Evolutionary conservation across 2,329 filamentous ascomycete genomes (phyloP).

Genomic region (Podosphaera xanthii): DNA sequence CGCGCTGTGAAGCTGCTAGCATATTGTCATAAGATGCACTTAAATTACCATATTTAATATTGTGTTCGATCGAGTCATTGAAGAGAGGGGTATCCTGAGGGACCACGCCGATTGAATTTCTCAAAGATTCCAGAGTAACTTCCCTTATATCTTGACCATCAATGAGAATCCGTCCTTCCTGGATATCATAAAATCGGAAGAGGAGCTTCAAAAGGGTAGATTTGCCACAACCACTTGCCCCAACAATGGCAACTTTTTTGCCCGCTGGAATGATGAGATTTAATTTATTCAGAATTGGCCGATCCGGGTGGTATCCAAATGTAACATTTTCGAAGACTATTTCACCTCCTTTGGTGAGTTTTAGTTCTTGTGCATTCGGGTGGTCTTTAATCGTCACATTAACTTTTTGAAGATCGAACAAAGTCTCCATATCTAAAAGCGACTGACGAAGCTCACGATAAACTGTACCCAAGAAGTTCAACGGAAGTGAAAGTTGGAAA

Average conservation of each 20-base stretch:
- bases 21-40: conserved; percentile 53
- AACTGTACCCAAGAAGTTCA: conserved; percentile 96
- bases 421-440: conserved; percentile 90
- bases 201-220: conserved; percentile 76
- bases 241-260: conserved; percentile 88
- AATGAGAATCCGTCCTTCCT: conserved; percentile 65
- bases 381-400: conserved; percentile 69
- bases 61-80: conserved; percentile 89
- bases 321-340: conserved; percentile 88
- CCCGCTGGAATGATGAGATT: conserved; percentile 80
- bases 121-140: conserved; percentile 60
- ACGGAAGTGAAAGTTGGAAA: conserved; percentile 86
- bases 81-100: conserved; percentile 94
- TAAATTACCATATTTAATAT: conserved; percentile 79
- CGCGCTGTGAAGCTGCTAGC: conserved; percentile 53
- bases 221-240: conserved; percentile 87
- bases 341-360: conserved; percentile 56
- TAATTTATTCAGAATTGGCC: conserved; percentile 69
- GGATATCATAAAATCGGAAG: conserved; percentile 85
- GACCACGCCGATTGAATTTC: conserved; percentile 76
- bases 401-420: conserved; percentile 94
- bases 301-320: conserved; percentile 74
- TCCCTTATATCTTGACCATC: conserved; percentile 82
- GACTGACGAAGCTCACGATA: conserved; percentile 91
- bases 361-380: conserved; percentile 48